Percentiles rank a stretch among this genome's conserved stretches.
Conservation (phyloP, 1,139 yeast genomes). For the Taphrina communis region DNA sequence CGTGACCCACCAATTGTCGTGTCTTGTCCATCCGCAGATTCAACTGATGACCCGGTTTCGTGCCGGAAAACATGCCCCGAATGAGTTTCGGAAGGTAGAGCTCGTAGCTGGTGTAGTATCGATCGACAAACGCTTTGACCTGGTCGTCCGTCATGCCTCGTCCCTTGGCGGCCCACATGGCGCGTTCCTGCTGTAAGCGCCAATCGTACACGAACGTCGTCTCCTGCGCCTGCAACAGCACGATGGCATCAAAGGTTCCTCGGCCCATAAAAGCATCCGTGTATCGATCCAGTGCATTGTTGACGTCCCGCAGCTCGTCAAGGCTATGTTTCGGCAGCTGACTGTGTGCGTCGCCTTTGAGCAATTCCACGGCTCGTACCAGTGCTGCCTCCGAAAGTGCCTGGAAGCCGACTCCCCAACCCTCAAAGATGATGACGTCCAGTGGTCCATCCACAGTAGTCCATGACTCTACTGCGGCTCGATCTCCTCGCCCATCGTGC, state of each 20-base stretch:
- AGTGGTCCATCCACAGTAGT: slow-evolving; percentile 48
- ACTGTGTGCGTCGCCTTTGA: slow-evolving; percentile 26
- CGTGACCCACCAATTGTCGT: slow-evolving; percentile 5
- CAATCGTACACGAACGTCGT: slow-evolving; percentile 72
- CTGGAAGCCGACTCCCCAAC: slow-evolving; percentile 88
- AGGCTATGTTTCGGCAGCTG: slow-evolving; percentile 45
- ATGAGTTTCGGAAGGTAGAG: slow-evolving; percentile 63
- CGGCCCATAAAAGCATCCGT: slow-evolving; percentile 10
- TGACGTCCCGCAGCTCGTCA: slow-evolving; percentile 51
- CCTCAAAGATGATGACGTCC: slow-evolving; percentile 80
- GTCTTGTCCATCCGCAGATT: slow-evolving; percentile 17
- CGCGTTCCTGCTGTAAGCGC: slow-evolving; percentile 86
- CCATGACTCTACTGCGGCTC: slow-evolving; percentile 54
- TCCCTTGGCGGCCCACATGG: slow-evolving; percentile 61
- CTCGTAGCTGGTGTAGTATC: slow-evolving; percentile 86
- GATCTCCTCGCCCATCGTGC: slow-evolving; percentile 79
- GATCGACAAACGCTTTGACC: slow-evolving; percentile 70
- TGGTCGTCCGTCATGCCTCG: slow-evolving; percentile 78
- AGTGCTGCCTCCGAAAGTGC: slow-evolving; percentile 49
- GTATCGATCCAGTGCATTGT: slow-evolving; percentile 56
- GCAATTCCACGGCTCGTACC: slow-evolving; percentile 20
- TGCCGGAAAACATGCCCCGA: slow-evolving; percentile 33
- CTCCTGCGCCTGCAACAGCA: slow-evolving; percentile 66
- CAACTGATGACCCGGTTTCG: slow-evolving; percentile 9
- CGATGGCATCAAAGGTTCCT: slow-evolving; percentile 53